Evolutionary conservation across 306 rosid genomes (phyloP).

Genomic region (Quercus engelmannii): DNA sequence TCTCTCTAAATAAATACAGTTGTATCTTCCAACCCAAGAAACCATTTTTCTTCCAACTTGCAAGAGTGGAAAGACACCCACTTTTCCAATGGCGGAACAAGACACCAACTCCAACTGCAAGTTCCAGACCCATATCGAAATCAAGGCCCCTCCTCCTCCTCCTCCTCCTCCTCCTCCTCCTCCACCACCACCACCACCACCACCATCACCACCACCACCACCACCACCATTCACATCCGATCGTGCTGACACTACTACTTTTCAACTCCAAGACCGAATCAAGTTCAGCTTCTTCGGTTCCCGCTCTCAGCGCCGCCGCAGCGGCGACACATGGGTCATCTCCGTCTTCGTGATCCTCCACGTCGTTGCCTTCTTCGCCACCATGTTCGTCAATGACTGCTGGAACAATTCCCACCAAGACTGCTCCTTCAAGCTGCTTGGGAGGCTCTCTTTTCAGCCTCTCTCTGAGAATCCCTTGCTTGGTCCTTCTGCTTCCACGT

Average conservation of each 20-base stretch:
- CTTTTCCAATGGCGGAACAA: slow-evolving; percentile 4
- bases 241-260: slow-evolving; percentile 2
- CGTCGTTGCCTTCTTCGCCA: slow-evolving; percentile 58
- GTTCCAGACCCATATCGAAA: slow-evolving; percentile 40
- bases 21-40: background rate
- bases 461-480: slow-evolving; percentile 78
- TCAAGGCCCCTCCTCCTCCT: slow-evolving; percentile 31
- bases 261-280: slow-evolving; percentile 25
- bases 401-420: slow-evolving; percentile 68
- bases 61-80: background rate
- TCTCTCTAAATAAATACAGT: background rate
- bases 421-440: slow-evolving; percentile 54
- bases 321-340: slow-evolving; percentile 73
- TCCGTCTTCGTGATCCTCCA: slow-evolving; percentile 76
- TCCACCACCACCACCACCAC: slow-evolving; percentile 9
- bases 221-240: slow-evolving; percentile 17
- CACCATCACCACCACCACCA: slow-evolving; percentile 11
- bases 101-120: slow-evolving; percentile 35
- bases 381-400: slow-evolving; percentile 81
- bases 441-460: slow-evolving; percentile 85
- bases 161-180: slow-evolving; percentile 5
- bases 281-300: slow-evolving; percentile 38
- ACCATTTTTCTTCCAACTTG: slow-evolving; percentile 6
- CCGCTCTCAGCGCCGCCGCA: slow-evolving; percentile 27
- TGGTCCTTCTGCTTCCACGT: slow-evolving; percentile 95